Percentiles rank a stretch among this genome's conserved stretches.
Evolutionary conservation across 1,284 basidiomycete species (phyloP).

Genomic region (Taiwanofungus camphoratus): DNA sequence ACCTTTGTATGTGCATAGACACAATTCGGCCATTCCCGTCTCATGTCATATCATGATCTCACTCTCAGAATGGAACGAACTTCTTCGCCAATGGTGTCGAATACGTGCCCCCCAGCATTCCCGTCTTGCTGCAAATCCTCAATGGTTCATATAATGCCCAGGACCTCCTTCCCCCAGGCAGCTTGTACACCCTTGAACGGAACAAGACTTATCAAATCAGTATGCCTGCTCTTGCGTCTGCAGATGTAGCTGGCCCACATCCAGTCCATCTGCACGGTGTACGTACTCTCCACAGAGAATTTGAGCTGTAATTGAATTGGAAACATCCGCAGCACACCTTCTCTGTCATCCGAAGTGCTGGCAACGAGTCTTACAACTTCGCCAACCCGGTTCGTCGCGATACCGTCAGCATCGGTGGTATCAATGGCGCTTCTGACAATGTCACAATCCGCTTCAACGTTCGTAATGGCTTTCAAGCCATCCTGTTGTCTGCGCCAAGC

Average conservation of each 20-base stretch:
- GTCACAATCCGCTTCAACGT: constrained; percentile 27
- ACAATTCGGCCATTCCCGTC: not conserved
- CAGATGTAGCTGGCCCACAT: constrained; percentile 24
- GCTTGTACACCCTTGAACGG: constrained; percentile 23
- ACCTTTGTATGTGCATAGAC: constrained; percentile 17
- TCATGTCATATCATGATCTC: not conserved
- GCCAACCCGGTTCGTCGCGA: constrained; percentile 31
- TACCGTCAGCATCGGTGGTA: constrained; percentile 22
- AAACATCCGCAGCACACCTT: constrained; percentile 18
- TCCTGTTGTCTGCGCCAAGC: not conserved
- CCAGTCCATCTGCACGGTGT: constrained; percentile 38
- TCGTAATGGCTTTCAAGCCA: too few relatives aligned
- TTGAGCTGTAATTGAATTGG: not conserved
- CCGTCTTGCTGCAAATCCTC: constrained; percentile 34
- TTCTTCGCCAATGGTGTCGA: constrained; percentile 25
- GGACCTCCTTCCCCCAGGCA: constrained; percentile 27
- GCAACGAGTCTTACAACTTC: constrained; percentile 30
- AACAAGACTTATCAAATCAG: constrained; percentile 32
- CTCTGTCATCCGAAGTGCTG: constrained; percentile 23
- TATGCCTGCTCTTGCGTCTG: constrained; percentile 29
- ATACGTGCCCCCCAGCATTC: constrained; percentile 25
- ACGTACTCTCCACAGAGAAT: constrained; percentile 4
- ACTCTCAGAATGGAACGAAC: constrained; percentile 13
- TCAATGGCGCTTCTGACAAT: constrained; percentile 19
- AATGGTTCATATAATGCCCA: constrained; percentile 27